Conservation (phyloP, 495 filamentous ascomycete species). For the Jackrogersella multiformis region DNA sequence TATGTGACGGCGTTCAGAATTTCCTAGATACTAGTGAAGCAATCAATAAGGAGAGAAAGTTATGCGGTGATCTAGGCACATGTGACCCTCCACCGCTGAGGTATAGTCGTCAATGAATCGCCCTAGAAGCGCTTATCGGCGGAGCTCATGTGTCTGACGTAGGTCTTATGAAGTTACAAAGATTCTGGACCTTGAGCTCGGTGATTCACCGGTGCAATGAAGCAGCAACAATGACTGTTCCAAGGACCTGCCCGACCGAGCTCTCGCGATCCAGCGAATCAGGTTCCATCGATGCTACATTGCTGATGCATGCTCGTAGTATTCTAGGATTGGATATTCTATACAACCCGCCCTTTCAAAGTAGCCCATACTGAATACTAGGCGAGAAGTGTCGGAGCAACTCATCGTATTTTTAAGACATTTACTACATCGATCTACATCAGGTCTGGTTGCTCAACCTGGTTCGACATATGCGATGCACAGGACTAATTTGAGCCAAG, state of each 20-base stretch:
- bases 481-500: not conserved
- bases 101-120: not conserved
- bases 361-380: not conserved
- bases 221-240: not conserved
- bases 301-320: not conserved
- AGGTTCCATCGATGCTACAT: not conserved
- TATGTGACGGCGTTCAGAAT: not conserved
- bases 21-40: too few species aligned
- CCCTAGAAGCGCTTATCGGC: not conserved
- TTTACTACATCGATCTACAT: too few species aligned
- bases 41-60: too few species aligned
- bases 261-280: not conserved
- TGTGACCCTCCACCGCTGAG: not conserved
- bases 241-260: too few species aligned
- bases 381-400: not conserved
- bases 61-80: not conserved
- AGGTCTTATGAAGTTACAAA: not conserved
- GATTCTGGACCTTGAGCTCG: not conserved
- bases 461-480: not conserved
- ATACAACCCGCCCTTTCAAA: not conserved
- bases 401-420: not conserved
- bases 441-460: not conserved
- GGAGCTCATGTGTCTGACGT: not conserved
- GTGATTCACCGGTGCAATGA: not conserved
- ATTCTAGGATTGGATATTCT: not conserved